Evolutionary conservation across 2,329 filamentous ascomycete genomes (phyloP), one percentile per base, ranked within the genome.

Genomic region (Colletotrichum aenigma): DNA sequence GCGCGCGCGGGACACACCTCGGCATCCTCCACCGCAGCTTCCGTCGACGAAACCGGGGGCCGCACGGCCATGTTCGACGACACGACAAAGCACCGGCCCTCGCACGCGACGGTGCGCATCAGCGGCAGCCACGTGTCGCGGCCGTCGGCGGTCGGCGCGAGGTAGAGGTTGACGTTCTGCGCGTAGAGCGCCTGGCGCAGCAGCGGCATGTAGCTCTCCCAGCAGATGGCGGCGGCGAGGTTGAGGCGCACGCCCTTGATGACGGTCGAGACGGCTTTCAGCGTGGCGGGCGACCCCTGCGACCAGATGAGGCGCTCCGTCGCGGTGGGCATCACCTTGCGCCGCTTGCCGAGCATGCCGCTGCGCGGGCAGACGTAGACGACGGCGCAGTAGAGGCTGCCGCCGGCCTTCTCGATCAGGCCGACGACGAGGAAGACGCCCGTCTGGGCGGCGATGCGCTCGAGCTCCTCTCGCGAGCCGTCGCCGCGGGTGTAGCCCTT

Each of bases 161-260:
- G 91, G 84, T 96, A 98, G 15, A 98, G 86, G 83, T 98, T 98
- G 80, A 98, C 92, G 81, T 98, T 98, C 84, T 98, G 96, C 4
- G 92, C 90, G 84, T 98, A 98, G 48, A 98, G 88, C 18, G 92
- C 90, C 82, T 98, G 94, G 21, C 96, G 91, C 9, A 98, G 88
- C 21, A 98, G 87, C 0, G 96, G 96, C 96, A 98, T 98, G 86
- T 96, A 98, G 84, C 95, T 98, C 84, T 98, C 96, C 96, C 96
- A 98, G 88, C 96, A 98, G 78, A 98, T 97, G 5, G 96, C 96
- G 4, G 94, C 93, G 0, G 94, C 96, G 75, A 98, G 90, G 72
- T 95, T 96, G 76, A 98, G 86, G 77, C 92, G 92, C 4, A 96
- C 91, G 66, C 95, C 95, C 76, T 93, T 93, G 82, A 98, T 95